Base-by-base conservation (phyloP, 2,329 filamentous ascomycete genomes). In the Bipolaris bicolor region DNA sequence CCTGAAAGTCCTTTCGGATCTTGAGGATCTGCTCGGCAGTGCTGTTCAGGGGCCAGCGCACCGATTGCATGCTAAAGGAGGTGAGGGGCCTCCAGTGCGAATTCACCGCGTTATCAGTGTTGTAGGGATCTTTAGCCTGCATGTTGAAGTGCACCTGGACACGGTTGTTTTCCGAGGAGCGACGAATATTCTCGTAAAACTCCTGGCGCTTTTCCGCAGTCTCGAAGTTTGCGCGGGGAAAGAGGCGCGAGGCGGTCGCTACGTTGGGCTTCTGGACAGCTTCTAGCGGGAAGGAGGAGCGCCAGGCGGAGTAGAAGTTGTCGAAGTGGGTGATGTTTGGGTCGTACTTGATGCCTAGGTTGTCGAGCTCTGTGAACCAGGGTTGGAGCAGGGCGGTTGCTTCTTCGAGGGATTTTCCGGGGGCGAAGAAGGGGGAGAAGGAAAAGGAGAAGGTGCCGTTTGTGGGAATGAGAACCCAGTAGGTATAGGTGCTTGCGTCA, bases 81-180 rank as follows among this genome's bases (percentile, higher is more conserved):
- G 68, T 63, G 7, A 67, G 57, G 0, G 63, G 60, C 2, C 71
- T 63, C 67, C 71, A 74, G 2, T 71, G 70, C 13, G 69, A 61
- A 53, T 71, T 72, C 1, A 74, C 71, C 7, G 71, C 69, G 39
- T 72, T 74, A 52, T 73, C 69, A 2, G 63, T 65, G 18, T 71
- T 67, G 18, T 56, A 60, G 5, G 67, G 67, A 47, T 74, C 69
- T 13, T 67, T 67, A 16, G 66, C 66, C 43, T 73, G 71, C 57
- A 74, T 73, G 66, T 75, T 74, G 66, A 74, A 76, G 55, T 74
- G 71, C 0, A 74, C 72, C 41, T 75, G 71, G 0, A 74, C 70
- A 18, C 69, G 62, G 41, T 70, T 70, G 54, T 72, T 74, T 43
- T 74, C 69, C 75, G 70, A 64, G 48, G 75, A 66, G 20, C 64